These are phyloP conservation scores for Xylaria flabelliformis DNA, from an alignment of 495 filamentous ascomycete species.

Conservation along the genomic window DNA sequence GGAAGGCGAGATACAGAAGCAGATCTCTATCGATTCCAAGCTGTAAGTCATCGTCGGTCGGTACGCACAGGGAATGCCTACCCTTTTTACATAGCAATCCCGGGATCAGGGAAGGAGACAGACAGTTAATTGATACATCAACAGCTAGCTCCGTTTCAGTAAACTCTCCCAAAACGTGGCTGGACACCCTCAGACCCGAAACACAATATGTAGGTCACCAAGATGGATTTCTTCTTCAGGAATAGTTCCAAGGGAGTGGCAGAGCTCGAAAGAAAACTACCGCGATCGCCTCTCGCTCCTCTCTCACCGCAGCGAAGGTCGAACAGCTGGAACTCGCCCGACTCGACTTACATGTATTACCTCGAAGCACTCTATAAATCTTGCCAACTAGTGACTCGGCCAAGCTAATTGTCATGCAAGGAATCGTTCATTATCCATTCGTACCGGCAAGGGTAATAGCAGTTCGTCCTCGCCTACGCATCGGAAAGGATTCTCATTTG, in stretches of 20 bases:
- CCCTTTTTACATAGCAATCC: background rate
- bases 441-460: slow-evolving; percentile 60
- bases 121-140: slow-evolving; percentile 24
- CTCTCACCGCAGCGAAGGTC: slow-evolving; percentile 32
- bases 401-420: slow-evolving; percentile 40
- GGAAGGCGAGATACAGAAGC: background rate
- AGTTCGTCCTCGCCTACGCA: slow-evolving; percentile 30
- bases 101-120: slow-evolving; percentile 29
- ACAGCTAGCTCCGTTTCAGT: slow-evolving; percentile 18
- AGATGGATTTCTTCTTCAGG: slow-evolving; percentile 41
- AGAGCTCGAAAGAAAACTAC: slow-evolving; percentile 34
- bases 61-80: background rate
- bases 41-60: slow-evolving; percentile 7
- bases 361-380: slow-evolving; percentile 26
- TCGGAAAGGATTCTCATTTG: slow-evolving; percentile 69
- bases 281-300: slow-evolving; percentile 11
- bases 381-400: background rate
- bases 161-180: slow-evolving; percentile 13
- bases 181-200: background rate
- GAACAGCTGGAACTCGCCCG: slow-evolving; percentile 29
- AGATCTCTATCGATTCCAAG: background rate
- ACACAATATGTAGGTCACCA: slow-evolving; percentile 41
- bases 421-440: slow-evolving; percentile 61
- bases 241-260: slow-evolving; percentile 37
- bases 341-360: slow-evolving; percentile 40